Conservation (phyloP, 2,329 filamentous ascomycete genomes). For the Chaetothyriales sp. region DNA sequence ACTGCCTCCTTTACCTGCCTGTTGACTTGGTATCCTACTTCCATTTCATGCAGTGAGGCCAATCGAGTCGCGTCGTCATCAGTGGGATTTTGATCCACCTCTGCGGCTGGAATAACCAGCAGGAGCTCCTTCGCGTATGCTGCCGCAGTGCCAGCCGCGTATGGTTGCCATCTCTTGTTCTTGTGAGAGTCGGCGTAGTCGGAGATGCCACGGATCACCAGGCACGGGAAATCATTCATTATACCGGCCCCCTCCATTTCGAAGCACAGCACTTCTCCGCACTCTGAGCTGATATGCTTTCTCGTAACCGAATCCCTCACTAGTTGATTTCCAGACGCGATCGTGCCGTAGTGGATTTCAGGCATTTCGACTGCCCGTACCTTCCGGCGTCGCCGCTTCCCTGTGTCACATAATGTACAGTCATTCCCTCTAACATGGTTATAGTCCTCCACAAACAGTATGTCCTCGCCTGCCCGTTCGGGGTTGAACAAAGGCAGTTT, state of each 20-base stretch:
- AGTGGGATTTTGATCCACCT: too few species aligned
- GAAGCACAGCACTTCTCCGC: constrained; percentile 4
- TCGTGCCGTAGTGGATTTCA: constrained; percentile 17
- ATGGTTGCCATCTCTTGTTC: constrained; percentile 15
- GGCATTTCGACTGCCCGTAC: neutral
- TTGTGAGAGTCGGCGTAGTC: constrained; percentile 17
- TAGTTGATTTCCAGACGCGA: constrained; percentile 19
- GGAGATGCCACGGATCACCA: constrained; percentile 16
- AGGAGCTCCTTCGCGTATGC: constrained; percentile 11
- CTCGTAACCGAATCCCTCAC: constrained; percentile 13
- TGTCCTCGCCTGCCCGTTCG: constrained; percentile 2
- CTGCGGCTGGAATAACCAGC: neutral
- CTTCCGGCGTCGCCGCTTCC: too few species aligned
- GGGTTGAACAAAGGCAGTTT: too few species aligned
- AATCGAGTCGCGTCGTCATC: too few species aligned
- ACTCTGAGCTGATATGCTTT: constrained; percentile 3
- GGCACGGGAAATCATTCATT: constrained; percentile 12
- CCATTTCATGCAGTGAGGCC: too few species aligned
- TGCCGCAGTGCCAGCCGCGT: constrained; percentile 13
- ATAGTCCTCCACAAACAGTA: constrained; percentile 17
- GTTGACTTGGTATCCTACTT: too few species aligned
- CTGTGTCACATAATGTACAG: neutral
- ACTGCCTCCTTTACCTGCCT: too few species aligned
- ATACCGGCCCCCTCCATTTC: constrained; percentile 17
- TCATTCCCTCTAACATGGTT: constrained; percentile 10